phyloP scores from a whole-genome alignment of 73 alveolate genomes.

The Paramecium sexaurelia region DNA sequence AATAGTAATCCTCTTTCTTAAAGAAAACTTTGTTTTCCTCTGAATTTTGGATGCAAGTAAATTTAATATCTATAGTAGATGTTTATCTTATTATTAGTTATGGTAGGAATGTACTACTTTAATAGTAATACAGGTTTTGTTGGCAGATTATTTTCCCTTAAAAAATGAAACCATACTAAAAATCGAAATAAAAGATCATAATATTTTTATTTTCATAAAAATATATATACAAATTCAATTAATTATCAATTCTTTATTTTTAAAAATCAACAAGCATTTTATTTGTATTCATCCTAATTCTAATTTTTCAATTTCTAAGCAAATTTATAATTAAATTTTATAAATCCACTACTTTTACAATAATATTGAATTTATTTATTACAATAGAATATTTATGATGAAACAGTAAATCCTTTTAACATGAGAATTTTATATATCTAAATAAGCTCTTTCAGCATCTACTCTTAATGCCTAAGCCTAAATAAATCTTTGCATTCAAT shows the following conservation, averaged over 20 bases:
- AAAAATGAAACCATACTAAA: background rate
- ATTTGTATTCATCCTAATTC: background rate
- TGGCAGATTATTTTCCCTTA: background rate
- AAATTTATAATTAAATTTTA: too few species aligned
- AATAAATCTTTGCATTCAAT: constrained; percentile 60
- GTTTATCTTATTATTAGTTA: constrained; percentile 11
- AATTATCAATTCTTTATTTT: background rate
- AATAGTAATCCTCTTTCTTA: background rate
- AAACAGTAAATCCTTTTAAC: background rate
- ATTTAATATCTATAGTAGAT: background rate
- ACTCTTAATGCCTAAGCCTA: constrained; percentile 62
- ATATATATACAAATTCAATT: background rate
- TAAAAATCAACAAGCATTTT: background rate
- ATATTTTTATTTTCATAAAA: background rate
- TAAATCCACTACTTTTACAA: too few species aligned
- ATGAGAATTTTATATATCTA: background rate
- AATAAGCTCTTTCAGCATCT: constrained; percentile 55
- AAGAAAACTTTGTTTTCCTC: background rate
- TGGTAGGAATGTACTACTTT: constrained; percentile 33
- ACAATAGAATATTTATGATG: too few species aligned
- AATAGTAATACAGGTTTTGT: constrained; percentile 23
- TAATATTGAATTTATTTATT: too few species aligned
- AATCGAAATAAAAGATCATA: background rate
- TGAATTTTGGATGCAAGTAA: constrained; percentile 51
- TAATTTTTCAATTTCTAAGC: too few species aligned